phyloP scores from a whole-genome alignment of 2,329 filamentous ascomycete genomes.

The Westerdykella aurantiaca region DNA sequence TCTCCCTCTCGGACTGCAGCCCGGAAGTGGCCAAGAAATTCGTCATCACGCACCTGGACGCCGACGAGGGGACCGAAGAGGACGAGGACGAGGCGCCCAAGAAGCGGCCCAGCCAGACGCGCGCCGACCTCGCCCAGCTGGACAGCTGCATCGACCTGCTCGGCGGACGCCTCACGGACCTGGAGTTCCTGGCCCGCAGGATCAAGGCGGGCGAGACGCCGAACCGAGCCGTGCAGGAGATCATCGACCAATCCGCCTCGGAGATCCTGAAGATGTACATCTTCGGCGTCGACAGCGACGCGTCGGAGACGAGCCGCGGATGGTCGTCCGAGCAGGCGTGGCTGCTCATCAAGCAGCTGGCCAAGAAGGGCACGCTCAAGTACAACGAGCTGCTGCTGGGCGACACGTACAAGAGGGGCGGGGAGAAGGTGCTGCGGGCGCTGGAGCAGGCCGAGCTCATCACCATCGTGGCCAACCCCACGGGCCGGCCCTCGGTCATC shows the following conservation, averaged over 20 bases:
- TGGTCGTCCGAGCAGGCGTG: slow-evolving; percentile 88
- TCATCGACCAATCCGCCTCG: slow-evolving; percentile 79
- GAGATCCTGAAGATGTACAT: slow-evolving; percentile 95
- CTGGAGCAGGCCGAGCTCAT: slow-evolving; percentile 85
- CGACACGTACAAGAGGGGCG: slow-evolving; percentile 65
- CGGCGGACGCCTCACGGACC: slow-evolving; percentile 88
- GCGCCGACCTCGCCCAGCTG: slow-evolving; percentile 61
- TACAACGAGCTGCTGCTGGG: slow-evolving; percentile 83
- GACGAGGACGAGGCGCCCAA: slow-evolving; percentile 37
- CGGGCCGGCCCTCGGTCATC: slow-evolving; percentile 73
- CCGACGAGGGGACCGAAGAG: slow-evolving; percentile 34
- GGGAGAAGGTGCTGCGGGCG: slow-evolving; percentile 69
- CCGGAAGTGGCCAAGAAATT: slow-evolving; percentile 81
- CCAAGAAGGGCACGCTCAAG: slow-evolving; percentile 60
- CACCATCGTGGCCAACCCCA: slow-evolving; percentile 60
- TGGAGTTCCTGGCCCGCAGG: slow-evolving; percentile 87
- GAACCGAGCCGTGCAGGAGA: slow-evolving; percentile 73
- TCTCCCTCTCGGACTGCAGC: slow-evolving; percentile 79
- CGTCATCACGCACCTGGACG: slow-evolving; percentile 74
- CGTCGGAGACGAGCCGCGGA: slow-evolving; percentile 46
- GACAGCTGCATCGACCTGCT: slow-evolving; percentile 76
- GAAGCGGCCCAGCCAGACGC: slow-evolving; percentile 43
- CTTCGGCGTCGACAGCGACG: slow-evolving; percentile 51
- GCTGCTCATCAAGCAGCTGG: slow-evolving; percentile 76
- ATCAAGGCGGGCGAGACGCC: slow-evolving; percentile 84